These are phyloP conservation scores for Didymella sp. DNA, from an alignment of 2,329 filamentous ascomycete genomes.

Conservation along the genomic window DNA sequence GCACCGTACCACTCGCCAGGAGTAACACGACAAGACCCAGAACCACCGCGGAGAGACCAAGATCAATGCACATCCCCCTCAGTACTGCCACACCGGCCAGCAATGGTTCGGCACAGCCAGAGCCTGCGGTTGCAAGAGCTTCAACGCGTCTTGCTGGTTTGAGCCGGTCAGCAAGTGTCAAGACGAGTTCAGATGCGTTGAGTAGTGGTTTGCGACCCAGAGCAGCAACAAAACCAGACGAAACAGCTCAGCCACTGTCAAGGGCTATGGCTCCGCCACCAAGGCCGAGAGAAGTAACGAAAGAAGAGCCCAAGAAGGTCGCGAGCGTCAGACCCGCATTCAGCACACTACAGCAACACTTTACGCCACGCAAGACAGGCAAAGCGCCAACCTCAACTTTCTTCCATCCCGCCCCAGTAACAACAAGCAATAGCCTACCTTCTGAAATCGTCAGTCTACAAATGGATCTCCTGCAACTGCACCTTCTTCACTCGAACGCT, in stretches of 20 bases:
- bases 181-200: constrained; percentile 25
- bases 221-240: constrained; percentile 22
- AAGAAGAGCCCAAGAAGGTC: constrained; percentile 35
- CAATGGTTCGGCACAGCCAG: constrained; percentile 19
- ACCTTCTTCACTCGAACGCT: constrained; percentile 44
- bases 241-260: constrained; percentile 10
- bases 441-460: constrained; percentile 45
- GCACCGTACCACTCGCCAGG: constrained; percentile 18
- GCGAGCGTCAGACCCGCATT: constrained; percentile 44
- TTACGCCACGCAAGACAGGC: constrained; percentile 46
- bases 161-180: constrained; percentile 37
- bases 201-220: constrained; percentile 16
- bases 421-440: constrained; percentile 30
- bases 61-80: constrained; percentile 31
- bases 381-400: constrained; percentile 49
- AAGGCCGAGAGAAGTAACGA: constrained; percentile 27
- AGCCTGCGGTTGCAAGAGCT: constrained; percentile 17
- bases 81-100: constrained; percentile 15
- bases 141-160: constrained; percentile 37
- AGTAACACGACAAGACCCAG: constrained; percentile 26
- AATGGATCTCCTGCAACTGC: constrained; percentile 49
- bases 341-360: constrained; percentile 51
- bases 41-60: constrained; percentile 31
- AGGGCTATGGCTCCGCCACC: constrained; percentile 3
- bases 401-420: constrained; percentile 39